Evolutionary conservation across 2,329 filamentous ascomycete genomes (phyloP).

Genomic region (Penicillium sclerotigenum): DNA sequence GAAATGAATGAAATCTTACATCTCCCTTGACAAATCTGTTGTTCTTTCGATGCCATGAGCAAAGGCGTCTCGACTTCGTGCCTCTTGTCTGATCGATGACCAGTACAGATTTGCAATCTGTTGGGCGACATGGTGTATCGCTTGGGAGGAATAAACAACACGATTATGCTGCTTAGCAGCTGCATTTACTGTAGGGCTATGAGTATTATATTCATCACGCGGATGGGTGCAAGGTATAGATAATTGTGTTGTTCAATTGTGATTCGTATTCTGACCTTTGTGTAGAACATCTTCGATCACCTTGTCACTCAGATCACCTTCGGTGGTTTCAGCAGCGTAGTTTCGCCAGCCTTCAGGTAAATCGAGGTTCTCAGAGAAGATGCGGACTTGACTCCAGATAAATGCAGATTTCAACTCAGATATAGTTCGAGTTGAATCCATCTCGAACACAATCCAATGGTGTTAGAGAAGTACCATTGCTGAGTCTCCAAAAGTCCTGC

Average conservation of each 20-base stretch:
- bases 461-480: neutral
- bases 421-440: slow-evolving; percentile 46
- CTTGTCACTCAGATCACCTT: slow-evolving; percentile 48
- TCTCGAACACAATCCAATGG: slow-evolving; percentile 12
- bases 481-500: slow-evolving; percentile 14
- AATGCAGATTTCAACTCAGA: slow-evolving; percentile 52
- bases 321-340: slow-evolving; percentile 40
- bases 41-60: slow-evolving; percentile 37
- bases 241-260: neutral
- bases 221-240: too few species aligned
- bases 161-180: slow-evolving; percentile 53
- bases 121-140: slow-evolving; percentile 54
- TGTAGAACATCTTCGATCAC: slow-evolving; percentile 50
- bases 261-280: slow-evolving; percentile 41
- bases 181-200: slow-evolving; percentile 47
- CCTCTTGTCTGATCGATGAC: slow-evolving; percentile 45
- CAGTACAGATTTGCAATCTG: slow-evolving; percentile 56
- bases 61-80: slow-evolving; percentile 22
- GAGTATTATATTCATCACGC: neutral
- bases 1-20: slow-evolving; percentile 26
- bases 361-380: slow-evolving; percentile 49
- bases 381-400: slow-evolving; percentile 50
- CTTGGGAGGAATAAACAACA: slow-evolving; percentile 53
- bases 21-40: slow-evolving; percentile 39
- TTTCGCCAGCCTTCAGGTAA: slow-evolving; percentile 49